A percentile compares a stretch with the other conserved stretches of the same genome.
Evolutionary conservation across 2,329 filamentous ascomycete genomes (phyloP).

Genomic region (Scedosporium aurantiacum): DNA sequence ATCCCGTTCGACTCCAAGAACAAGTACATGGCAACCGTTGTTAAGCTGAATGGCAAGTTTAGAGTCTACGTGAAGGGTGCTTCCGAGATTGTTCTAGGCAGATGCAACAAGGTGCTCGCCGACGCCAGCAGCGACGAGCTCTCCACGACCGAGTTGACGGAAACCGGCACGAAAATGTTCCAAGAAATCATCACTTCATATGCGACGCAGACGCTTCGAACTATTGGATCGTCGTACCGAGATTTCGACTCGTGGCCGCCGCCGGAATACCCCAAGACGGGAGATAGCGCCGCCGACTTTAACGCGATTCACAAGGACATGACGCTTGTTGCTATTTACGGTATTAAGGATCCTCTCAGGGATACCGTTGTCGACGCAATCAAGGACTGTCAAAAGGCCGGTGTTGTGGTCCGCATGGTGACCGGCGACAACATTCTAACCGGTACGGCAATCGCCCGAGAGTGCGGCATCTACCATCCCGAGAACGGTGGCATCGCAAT

Average conservation of each 20-base stretch:
- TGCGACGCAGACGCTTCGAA: slow-evolving; percentile 43
- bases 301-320: slow-evolving; percentile 50
- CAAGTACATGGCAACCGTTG: slow-evolving; percentile 46
- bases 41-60: slow-evolving; percentile 31
- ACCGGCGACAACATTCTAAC: slow-evolving; percentile 63
- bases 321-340: slow-evolving; percentile 59
- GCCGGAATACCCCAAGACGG: slow-evolving; percentile 33
- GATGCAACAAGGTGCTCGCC: slow-evolving; percentile 27
- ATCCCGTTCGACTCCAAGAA: slow-evolving; percentile 43
- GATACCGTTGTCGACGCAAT: slow-evolving; percentile 55
- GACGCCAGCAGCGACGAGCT: slow-evolving; percentile 39
- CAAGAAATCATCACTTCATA: slow-evolving; percentile 8
- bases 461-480: slow-evolving; percentile 56
- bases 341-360: slow-evolving; percentile 60
- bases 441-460: slow-evolving; percentile 59
- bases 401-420: slow-evolving; percentile 61
- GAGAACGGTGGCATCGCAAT: slow-evolving; percentile 47
- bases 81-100: slow-evolving; percentile 39
- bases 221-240: slow-evolving; percentile 64
- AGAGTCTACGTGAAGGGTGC: slow-evolving; percentile 42
- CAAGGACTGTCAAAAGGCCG: slow-evolving; percentile 49
- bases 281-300: slow-evolving; percentile 36
- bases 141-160: slow-evolving; percentile 40
- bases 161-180: slow-evolving; percentile 29
- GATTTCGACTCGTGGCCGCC: slow-evolving; percentile 71